Evolutionary conservation across 2,329 filamentous ascomycete species (phyloP), one percentile per base, ranked within the genome.

Genomic region (Beauveria sp.): DNA sequence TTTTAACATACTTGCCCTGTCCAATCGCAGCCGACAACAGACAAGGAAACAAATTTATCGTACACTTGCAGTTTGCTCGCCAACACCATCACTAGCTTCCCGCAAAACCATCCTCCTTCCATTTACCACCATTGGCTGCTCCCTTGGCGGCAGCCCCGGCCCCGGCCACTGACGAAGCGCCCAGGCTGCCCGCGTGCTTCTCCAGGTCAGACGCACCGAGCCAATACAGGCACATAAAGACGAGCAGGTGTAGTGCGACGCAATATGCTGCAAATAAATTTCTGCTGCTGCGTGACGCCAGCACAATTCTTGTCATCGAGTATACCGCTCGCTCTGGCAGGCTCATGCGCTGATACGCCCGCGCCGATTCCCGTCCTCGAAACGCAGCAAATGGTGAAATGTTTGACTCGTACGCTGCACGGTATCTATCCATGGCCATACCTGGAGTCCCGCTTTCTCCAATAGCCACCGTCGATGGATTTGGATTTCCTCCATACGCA

Each of bases 341-440:
- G 69, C 88, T 93, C 92, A 99, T 96, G 48, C 93, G 86, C 70
- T 92, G 91, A 74, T 96, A 93, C 1, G 93, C 95, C 53, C 96
- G 83, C 7, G 91, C 88, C 43, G 90, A 93, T 76, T 99, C 96
- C 57, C 93, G 85, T n/a, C 93, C 93, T 50, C 93, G 83, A 78
- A 99, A 99, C 3, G 92, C 92, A 28, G 93, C 93, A 73, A 99
- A 99, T 0, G 95, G 95, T 12, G 92, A 96, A 54, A 99, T 88
- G 70, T 95, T 96, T 48, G 90, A 90, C 77, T 99, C 95, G 76
- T 99, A 99, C 12, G 92, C 91, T 62, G 91, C 88, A 64, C 90
- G 86, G 75, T 99, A 99, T 52, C 92, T 85, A 73, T 96, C 91
- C 60, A 95, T 79, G 16, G 87, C 85, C 59, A 88, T 82, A 5